These are phyloP conservation scores for Anisogramma anomala DNA, from an alignment of 2,329 filamentous ascomycete species.

Conservation along the genomic window DNA sequence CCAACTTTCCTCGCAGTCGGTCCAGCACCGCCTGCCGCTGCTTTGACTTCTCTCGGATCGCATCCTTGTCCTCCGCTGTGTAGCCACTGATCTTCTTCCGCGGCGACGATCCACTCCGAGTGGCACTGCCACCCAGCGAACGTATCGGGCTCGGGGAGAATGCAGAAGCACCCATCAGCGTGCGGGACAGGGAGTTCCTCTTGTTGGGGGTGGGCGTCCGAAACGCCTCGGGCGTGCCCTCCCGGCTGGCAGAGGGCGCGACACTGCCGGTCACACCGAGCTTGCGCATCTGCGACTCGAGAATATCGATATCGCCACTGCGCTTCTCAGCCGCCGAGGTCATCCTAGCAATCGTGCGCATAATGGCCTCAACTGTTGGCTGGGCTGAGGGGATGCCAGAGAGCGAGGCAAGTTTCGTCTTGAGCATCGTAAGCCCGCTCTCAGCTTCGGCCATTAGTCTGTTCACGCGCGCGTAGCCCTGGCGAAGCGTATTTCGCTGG, in stretches of 20 bases:
- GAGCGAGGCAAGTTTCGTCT: conserved; percentile 59
- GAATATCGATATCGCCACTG: conserved; percentile 78
- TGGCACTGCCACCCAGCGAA: conserved; percentile 21
- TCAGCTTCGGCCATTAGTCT: conserved; percentile 68
- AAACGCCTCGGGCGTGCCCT: conserved; percentile 31
- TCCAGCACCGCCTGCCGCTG: conserved; percentile 40
- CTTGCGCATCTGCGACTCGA: conserved; percentile 74
- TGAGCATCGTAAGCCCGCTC: conserved; percentile 66
- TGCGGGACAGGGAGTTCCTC: conserved; percentile 25
- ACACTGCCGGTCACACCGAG: conserved; percentile 18
- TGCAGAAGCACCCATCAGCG: conserved; percentile 23
- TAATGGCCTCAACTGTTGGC: conserved; percentile 84
- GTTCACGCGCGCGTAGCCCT: conserved; percentile 62
- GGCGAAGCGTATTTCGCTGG: conserved; percentile 73
- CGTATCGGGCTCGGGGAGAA: conserved; percentile 28
- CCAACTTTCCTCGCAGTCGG: conserved; percentile 38
- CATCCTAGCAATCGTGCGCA: conserved; percentile 86
- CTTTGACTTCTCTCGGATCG: conserved; percentile 42
- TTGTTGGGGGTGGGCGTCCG: conserved; percentile 23
- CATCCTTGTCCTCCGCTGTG: conserved; percentile 45
- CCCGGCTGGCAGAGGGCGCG: conserved; percentile 23
- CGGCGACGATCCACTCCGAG: conserved; percentile 33
- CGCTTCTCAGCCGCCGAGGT: conserved; percentile 85
- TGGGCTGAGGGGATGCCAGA: conserved; percentile 40
- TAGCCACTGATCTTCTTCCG: conserved; percentile 53